Percentiles rank a stretch among this genome's conserved stretches.
phyloP scores from a whole-genome alignment of 768 basidiomycete genomes.

The Phaeolepiota aurea region DNA sequence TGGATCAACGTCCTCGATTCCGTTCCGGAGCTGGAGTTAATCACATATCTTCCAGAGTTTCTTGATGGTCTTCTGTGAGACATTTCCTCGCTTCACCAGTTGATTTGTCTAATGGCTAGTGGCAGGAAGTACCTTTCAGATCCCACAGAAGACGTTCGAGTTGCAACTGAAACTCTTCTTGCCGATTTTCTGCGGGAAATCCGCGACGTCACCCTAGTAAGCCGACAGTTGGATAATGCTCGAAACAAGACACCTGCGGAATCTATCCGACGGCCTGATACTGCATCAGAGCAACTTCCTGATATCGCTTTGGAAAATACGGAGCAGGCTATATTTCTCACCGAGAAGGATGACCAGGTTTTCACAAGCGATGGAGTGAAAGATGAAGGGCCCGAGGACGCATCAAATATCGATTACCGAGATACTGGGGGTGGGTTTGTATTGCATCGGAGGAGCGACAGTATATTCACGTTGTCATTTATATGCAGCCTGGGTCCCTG shows the following conservation, averaged over 20 bases:
- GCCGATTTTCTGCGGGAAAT: constrained; percentile 90
- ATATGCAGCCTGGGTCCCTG: constrained; percentile 74
- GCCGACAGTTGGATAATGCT: constrained; percentile 47
- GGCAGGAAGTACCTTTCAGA: constrained; percentile 90
- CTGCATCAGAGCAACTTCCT: constrained; percentile 41
- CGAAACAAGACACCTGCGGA: constrained; percentile 36
- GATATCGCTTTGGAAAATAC: constrained; percentile 50
- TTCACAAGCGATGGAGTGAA: constrained; percentile 29
- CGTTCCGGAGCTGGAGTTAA: constrained; percentile 92
- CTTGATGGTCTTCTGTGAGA: constrained; percentile 87
- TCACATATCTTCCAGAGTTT: constrained; percentile 92
- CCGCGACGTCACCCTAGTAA: constrained; percentile 72
- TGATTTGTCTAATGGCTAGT: constrained; percentile 2
- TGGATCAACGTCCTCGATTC: constrained; percentile 97
- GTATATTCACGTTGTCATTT: not conserved
- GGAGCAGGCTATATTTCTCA: constrained; percentile 50
- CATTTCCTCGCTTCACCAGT: constrained; percentile 2
- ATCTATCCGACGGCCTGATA: constrained; percentile 31
- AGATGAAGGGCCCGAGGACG: constrained; percentile 31
- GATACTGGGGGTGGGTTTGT: constrained; percentile 52
- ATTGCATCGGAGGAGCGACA: constrained; percentile 7
- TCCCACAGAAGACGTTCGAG: constrained; percentile 86
- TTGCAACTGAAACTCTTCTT: constrained; percentile 83
- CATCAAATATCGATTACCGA: constrained; percentile 43
- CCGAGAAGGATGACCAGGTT: constrained; percentile 38